Base-by-base conservation (phyloP, 2,329 filamentous ascomycete genomes). In the Aspergillus hortae region DNA sequence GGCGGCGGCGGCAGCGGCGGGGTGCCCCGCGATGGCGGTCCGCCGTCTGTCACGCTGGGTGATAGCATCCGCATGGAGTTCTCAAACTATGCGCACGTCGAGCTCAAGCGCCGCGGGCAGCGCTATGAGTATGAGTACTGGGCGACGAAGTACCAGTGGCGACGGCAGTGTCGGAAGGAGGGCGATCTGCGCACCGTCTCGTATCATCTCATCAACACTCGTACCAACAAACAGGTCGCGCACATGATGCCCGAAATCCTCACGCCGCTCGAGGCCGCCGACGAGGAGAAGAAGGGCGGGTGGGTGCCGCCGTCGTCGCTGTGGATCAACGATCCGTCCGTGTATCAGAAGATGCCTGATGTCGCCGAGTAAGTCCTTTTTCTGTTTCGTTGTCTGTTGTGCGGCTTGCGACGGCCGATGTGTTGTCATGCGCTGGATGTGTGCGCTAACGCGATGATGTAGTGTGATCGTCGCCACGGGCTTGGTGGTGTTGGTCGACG, bases 81-180 rank as follows among this genome's bases (percentile, higher is more conserved):
- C 69, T 95, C 90, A 59, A 99, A 97, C 75, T 99, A 99, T 68
- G 92, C 92, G 2, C 90, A 94, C 62, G 85, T 97, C 38, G 89
- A 96, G 58, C 75, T 99, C 46, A 85, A 82, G 60, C 84, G 89
- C 40, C 79, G 83, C 21, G 87, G 87, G 42, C 92, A 91, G 73
- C 82, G 84, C 56, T 97, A 96, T 69, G 89, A 91, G 50, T 96
- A 95, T 64, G 88, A 92, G 66, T 96, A 95, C 79, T 97, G 94
- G 94, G 90, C 90, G 23, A 82, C 87, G 61, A 81, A 78, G 49
- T 97, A 97, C 71, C 77, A 83, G 48, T 97, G 94, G 94, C 89
- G 85, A 69, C 84, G 90, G 35, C 80, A 87, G 45, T 75, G 81
- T 42, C 85, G 87, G 67, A 85, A 84, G 70, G 84, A 89, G 58